Evolutionary conservation across 1,284 basidiomycete genomes (phyloP).

Genomic region (Trametes versicolor): DNA sequence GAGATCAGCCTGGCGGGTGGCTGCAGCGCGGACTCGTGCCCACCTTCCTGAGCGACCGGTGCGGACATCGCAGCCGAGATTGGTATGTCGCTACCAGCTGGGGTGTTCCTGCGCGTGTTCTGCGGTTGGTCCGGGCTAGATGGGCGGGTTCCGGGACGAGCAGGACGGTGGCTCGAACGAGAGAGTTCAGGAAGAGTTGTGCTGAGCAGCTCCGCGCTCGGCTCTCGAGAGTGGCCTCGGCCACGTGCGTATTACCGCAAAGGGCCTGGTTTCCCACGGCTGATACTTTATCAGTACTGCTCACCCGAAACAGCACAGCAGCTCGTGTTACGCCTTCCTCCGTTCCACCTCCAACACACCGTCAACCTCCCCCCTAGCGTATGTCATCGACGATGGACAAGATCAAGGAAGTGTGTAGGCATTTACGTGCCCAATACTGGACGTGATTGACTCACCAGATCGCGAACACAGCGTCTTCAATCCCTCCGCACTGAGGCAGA

Average conservation of each 20-base stretch:
- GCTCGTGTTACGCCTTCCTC: conserved; percentile 25
- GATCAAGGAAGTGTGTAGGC: conserved; percentile 72
- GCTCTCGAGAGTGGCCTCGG: neutral
- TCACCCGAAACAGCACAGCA: conserved; percentile 41
- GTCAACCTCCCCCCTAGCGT: neutral
- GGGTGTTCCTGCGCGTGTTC: neutral
- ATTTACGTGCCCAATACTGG: neutral
- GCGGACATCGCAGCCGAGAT: conserved; percentile 56
- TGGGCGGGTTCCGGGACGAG: conserved; percentile 18
- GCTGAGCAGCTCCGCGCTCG: conserved; percentile 11
- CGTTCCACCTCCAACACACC: conserved; percentile 29
- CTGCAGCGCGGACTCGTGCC: conserved; percentile 41
- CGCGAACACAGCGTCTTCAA: conserved; percentile 66
- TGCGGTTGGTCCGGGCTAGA: conserved; percentile 8
- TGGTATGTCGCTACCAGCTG: neutral
- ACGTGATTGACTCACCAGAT: conserved; percentile 11
- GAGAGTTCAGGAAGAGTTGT: conserved; percentile 18
- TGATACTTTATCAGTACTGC: conserved; percentile 45
- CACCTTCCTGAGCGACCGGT: conserved; percentile 81
- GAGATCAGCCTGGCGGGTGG: conserved; percentile 36
- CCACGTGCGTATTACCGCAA: conserved; percentile 28
- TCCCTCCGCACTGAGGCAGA: conserved; percentile 90
- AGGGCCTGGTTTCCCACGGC: conserved; percentile 44
- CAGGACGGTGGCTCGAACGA: conserved; percentile 27
- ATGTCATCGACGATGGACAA: conserved; percentile 65